Evolutionary conservation across 2,329 filamentous ascomycete genomes (phyloP).

Genomic region (Gnomoniopsis smithogilvyi): DNA sequence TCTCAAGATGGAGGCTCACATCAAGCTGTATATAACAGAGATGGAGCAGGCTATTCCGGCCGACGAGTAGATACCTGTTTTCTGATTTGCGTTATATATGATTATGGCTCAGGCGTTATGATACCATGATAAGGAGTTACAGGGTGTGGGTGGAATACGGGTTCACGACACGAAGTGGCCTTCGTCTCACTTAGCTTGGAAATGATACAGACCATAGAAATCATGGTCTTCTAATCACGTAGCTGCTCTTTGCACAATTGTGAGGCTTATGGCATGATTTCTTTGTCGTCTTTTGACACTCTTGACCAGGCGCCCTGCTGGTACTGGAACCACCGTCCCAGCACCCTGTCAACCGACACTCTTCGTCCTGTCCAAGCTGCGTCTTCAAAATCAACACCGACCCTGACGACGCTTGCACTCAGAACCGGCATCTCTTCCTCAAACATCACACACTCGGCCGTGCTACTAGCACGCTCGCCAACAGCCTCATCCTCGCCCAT

Average conservation of each 20-base stretch:
- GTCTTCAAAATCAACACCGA: slow-evolving; percentile 40
- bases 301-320: slow-evolving; percentile 33
- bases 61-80: neutral
- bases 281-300: slow-evolving; percentile 20
- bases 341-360: slow-evolving; percentile 53
- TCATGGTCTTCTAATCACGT: neutral
- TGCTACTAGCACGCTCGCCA: slow-evolving; percentile 21
- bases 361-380: slow-evolving; percentile 56
- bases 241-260: neutral
- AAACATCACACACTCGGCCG: slow-evolving; percentile 25
- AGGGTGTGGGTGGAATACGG: neutral
- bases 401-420: slow-evolving; percentile 49
- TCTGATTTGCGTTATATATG: slow-evolving; percentile 24
- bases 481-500: neutral
- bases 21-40: slow-evolving; percentile 96
- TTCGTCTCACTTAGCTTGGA: slow-evolving; percentile 8
- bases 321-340: slow-evolving; percentile 65
- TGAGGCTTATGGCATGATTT: slow-evolving; percentile 2
- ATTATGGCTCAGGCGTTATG: slow-evolving; percentile 19
- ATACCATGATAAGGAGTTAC: slow-evolving; percentile 17
- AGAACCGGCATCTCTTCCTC: slow-evolving; percentile 58
- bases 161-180: neutral
- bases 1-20: slow-evolving; percentile 94
- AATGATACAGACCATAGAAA: neutral
- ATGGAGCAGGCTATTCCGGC: slow-evolving; percentile 82